Conservation (phyloP, 768 basidiomycete species). For the Cytidiella melzeri region DNA sequence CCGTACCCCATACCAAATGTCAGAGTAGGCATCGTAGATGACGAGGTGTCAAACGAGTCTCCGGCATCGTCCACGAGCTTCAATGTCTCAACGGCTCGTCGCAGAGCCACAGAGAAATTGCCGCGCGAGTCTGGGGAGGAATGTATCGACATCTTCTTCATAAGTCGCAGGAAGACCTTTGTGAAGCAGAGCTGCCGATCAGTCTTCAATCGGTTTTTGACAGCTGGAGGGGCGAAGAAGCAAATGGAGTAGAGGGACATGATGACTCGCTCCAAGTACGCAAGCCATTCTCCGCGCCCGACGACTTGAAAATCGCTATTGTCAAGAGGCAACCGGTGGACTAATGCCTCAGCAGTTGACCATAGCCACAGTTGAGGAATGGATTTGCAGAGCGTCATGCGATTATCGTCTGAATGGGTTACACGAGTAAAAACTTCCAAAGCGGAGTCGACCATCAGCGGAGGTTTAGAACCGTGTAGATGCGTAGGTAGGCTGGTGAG, state of each 20-base stretch:
- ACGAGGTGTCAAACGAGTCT: constrained; percentile 65
- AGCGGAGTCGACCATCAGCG: constrained; percentile 64
- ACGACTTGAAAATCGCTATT: constrained; percentile 67
- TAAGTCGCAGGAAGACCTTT: constrained; percentile 62
- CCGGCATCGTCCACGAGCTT: constrained; percentile 72
- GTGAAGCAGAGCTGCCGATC: constrained; percentile 65
- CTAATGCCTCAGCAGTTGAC: constrained; percentile 59
- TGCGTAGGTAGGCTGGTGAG: constrained; percentile 38
- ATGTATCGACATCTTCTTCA: constrained; percentile 54
- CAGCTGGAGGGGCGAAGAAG: constrained; percentile 70
- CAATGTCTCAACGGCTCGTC: constrained; percentile 70
- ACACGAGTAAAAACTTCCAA: constrained; percentile 81
- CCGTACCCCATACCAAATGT: constrained; percentile 85
- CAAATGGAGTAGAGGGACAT: constrained; percentile 84
- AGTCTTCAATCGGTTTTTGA: constrained; percentile 66
- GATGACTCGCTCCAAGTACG: constrained; percentile 71
- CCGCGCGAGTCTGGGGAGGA: constrained; percentile 45
- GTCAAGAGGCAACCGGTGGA: constrained; percentile 78
- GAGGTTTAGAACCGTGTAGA: constrained; percentile 37
- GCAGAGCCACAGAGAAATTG: constrained; percentile 48
- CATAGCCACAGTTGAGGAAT: constrained; percentile 55
- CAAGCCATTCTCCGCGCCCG: constrained; percentile 60
- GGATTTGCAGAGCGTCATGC: constrained; percentile 58
- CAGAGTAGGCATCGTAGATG: constrained; percentile 49
- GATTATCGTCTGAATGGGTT: constrained; percentile 70